Base-by-base conservation (phyloP, 83 land plant species). In the Diphasiastrum complanatum region DNA sequence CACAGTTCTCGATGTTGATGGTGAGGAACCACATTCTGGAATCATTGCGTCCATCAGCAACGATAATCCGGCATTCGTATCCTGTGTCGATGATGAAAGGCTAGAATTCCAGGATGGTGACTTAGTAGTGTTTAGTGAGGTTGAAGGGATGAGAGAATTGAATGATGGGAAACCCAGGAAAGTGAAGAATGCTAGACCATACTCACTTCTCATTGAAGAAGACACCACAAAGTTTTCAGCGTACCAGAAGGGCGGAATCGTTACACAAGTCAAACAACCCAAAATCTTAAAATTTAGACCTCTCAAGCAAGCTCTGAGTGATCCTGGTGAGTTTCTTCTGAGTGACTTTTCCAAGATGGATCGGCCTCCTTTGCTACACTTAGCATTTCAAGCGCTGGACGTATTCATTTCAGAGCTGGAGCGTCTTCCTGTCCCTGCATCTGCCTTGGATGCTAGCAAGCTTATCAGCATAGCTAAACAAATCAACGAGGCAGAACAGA, bases 301-400 rank as follows among this genome's bases (percentile, higher is more conserved):
- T 54, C 29, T 54, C 10, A 25, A 54, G n/a, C 25, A 54, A 6
- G 58, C 58, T 18, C 14, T 54, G n/a, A 14, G 14, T 6, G 25
- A 54, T 25, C 58, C 33, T 6, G 58, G 58, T 22, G 58, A 54
- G 5, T 54, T 54, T 54, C 58, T 54, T 22, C 58, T 54, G 6
- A 54, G 58, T 25, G 58, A 54, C 33, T 54, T 54, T 33, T 54
- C 58, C 4, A 30, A 54, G n/a, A 25, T 25, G n/a, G 33, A 30
- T 26, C 33, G 58, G 36, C 58, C 58, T 5, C 34, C 58, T 22
- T 25, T 54, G 10, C 6, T 54, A 6, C 58, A 54, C n/a, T n/a
- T 54, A 14, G 58, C 58, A 4, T 54, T 54, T 28, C 58, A 25
- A 18, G 33, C 58, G 10, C 33, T 54, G 29, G 58, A 54, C n/a